Conservation (phyloP, 768 basidiomycete species). For the Boletellus ananas region DNA sequence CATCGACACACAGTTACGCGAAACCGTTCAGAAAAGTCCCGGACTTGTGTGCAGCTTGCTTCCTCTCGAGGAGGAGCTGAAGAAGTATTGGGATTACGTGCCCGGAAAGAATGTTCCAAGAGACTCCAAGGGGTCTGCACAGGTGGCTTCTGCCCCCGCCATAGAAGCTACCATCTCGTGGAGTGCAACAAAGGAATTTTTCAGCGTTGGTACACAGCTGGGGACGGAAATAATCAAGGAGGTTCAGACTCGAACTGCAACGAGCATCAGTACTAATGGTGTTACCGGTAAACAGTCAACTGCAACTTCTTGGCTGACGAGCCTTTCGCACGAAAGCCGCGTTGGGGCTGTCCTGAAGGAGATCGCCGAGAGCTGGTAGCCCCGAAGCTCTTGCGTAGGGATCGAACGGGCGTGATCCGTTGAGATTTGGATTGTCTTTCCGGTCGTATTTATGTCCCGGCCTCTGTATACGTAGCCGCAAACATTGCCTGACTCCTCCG, state of each 20-base stretch:
- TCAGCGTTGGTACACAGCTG: constrained; percentile 11
- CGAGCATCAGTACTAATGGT: constrained; percentile 9
- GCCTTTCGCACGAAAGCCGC: constrained; percentile 23
- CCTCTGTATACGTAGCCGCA: too few relatives aligned
- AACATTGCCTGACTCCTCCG: neutral
- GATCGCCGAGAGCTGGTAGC: constrained; percentile 5
- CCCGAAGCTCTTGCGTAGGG: neutral
- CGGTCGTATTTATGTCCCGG: neutral
- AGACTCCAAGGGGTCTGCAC: constrained; percentile 9
- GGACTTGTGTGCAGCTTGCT: constrained; percentile 41
- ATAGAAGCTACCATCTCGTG: constrained; percentile 8
- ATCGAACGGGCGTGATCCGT: too few relatives aligned
- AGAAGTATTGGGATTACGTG: constrained; percentile 44
- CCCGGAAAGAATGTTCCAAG: constrained; percentile 18
- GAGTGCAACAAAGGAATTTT: constrained; percentile 18
- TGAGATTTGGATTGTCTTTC: neutral
- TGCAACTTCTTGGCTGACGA: constrained; percentile 23
- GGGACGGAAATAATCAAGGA: constrained; percentile 22
- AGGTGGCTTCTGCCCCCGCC: constrained; percentile 1
- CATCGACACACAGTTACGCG: constrained; percentile 33
- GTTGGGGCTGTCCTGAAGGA: constrained; percentile 22
- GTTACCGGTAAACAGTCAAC: constrained; percentile 9
- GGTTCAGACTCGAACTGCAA: constrained; percentile 13
- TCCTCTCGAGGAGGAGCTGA: constrained; percentile 52
- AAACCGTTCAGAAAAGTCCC: constrained; percentile 40